Evolutionary conservation across 768 basidiomycete genomes (phyloP).

Genomic region (Neoboletus subvelutipes): DNA sequence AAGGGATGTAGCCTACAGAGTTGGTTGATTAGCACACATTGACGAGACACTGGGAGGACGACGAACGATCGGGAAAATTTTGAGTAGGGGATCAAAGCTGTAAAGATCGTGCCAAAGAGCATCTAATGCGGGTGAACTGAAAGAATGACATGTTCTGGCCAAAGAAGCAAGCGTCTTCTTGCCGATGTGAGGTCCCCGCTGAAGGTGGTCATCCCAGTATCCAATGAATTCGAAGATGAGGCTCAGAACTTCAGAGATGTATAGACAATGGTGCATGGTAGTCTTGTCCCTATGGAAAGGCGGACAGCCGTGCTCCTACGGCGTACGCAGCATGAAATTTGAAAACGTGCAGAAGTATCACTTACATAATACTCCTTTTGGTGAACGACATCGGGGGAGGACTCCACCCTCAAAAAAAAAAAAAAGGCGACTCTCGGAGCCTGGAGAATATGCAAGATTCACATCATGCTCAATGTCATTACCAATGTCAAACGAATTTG

Average conservation of each 20-base stretch:
- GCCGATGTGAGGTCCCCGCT: neutral
- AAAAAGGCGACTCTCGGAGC: neutral
- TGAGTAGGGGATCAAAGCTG: conserved; percentile 12
- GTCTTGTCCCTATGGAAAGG: neutral
- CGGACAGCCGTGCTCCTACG: neutral
- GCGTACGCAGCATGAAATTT: neutral
- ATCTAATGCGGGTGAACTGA: conserved; percentile 16
- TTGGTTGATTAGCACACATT: neutral
- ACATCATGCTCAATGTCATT: neutral
- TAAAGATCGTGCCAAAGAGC: conserved; percentile 14
- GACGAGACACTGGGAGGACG: neutral
- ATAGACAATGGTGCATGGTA: conserved; percentile 40
- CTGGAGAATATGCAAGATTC: neutral
- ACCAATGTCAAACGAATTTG: too few relatives aligned
- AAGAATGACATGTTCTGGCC: conserved; percentile 12
- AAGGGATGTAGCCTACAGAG: neutral
- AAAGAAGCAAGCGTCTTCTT: conserved; percentile 10
- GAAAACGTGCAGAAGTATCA: neutral
- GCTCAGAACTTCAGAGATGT: conserved; percentile 11
- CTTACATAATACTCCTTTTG: neutral
- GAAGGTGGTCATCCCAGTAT: neutral
- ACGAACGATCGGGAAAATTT: conserved; percentile 5
- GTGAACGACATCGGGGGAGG: neutral
- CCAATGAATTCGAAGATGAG: conserved; percentile 3
- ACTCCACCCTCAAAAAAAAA: neutral